Base-by-base conservation (phyloP, 78 protist genomes). In the Cavenderia fasciculata region DNA sequence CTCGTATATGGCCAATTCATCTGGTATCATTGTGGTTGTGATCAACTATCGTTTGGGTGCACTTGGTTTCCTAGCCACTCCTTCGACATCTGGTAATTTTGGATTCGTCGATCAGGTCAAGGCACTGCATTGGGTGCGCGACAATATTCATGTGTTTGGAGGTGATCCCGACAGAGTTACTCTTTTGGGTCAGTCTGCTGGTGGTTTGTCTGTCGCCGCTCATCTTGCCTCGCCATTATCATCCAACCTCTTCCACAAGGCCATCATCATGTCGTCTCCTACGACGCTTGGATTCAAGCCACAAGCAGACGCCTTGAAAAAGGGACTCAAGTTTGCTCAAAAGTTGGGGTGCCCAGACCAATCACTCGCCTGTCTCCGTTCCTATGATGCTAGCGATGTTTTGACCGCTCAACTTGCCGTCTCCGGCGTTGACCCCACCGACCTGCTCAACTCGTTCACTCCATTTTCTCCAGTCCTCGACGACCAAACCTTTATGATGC, bases 141-240 rank as follows among this genome's bases (percentile, higher is more conserved):
- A 57, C n/a, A 96, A 96, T 82, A 94, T 96, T 33, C 85, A 3
- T 59, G 12, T 51, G 14, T 96, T 96, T 69, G 97, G 97, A 54
- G 97, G 97, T 21, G 95, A 96, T 59, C 92, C 88, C 29, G 36
- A 25, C 16, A n/a, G 59, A 18, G 68, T 96, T 36, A 96, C 95
- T 18, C 36, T 96, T 21, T 75, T 27, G 1, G 97, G 97, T 27
- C 76, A 96, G 36, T 89, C 95, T n/a, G 97, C 97, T 14, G 97
- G 97, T 36, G 96, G 87, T 25, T 59, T 72, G 12, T 57, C 88
- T 69, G 46, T 56, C 33, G 74, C 59, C 33, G 19, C 36, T 14
- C 91, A 85, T 41, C 59, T 74, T 31, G 27, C 71, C 43, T 51
- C 62, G 14, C 66, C 69, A 57, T 31, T 11, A 5, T 59, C 72